Evolutionary conservation across 768 basidiomycete genomes (phyloP).

Genomic region (Naematelia aurantialba): DNA sequence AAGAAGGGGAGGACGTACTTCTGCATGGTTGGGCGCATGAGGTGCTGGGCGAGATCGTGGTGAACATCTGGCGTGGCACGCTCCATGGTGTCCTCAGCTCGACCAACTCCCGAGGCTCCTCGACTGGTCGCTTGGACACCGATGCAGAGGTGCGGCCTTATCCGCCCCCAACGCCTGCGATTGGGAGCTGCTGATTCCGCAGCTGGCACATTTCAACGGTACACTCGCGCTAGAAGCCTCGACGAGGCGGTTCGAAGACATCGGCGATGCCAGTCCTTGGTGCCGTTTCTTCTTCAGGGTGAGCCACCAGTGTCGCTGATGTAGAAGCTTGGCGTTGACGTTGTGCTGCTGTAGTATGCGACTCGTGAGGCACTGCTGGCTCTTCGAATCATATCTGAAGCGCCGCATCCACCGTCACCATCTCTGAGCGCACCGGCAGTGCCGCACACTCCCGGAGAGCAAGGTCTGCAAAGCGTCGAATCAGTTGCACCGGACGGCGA

Average conservation of each 20-base stretch:
- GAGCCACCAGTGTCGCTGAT: not conserved
- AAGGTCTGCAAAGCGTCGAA: too few relatives aligned
- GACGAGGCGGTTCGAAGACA: not conserved
- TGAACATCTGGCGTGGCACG: not conserved
- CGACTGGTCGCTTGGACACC: not conserved
- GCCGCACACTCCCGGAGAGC: not conserved
- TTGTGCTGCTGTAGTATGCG: not conserved
- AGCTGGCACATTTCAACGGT: not conserved
- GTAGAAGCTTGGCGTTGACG: not conserved
- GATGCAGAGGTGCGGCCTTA: not conserved
- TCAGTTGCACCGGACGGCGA: too few relatives aligned
- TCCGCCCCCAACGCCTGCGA: not conserved
- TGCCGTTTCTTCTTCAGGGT: not conserved
- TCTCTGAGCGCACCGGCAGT: not conserved
- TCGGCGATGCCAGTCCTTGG: not conserved
- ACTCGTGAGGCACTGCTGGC: not conserved
- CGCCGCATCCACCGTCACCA: not conserved
- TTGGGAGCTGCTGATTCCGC: not conserved
- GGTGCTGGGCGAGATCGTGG: not conserved
- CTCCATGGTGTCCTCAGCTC: not conserved
- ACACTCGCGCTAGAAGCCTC: not conserved
- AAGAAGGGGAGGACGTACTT: not conserved
- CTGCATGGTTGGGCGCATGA: not conserved
- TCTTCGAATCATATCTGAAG: not conserved
- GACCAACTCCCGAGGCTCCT: too few relatives aligned